Evolutionary conservation across 192 early-diverging fungal species (phyloP).

Genomic region (Coemansia interrupta): DNA sequence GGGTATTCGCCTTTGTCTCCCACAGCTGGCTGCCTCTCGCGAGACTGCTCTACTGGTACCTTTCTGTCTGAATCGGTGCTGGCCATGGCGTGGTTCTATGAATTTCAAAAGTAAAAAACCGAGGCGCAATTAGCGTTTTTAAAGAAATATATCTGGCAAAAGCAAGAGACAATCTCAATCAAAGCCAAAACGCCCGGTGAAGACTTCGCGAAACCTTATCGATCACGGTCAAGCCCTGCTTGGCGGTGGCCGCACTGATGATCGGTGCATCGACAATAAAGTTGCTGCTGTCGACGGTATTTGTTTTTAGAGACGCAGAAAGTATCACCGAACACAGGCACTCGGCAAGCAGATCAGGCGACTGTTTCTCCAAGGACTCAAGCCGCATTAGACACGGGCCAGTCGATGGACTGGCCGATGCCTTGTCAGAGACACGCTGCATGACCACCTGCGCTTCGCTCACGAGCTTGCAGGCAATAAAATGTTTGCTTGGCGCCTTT

Average conservation of each 20-base stretch:
- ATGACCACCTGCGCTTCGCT: slow-evolving; percentile 44
- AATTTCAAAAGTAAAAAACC: too few relatives aligned
- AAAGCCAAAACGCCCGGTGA: slow-evolving; percentile 24
- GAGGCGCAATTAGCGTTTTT: background rate
- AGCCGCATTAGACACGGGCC: slow-evolving; percentile 23
- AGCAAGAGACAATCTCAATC: background rate
- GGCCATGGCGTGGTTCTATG: background rate
- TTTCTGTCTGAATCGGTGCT: background rate
- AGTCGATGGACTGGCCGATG: background rate
- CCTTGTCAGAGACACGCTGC: slow-evolving; percentile 17
- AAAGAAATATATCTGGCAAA: background rate
- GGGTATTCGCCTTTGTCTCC: background rate
- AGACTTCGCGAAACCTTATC: slow-evolving; percentile 35
- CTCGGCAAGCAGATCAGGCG: slow-evolving; percentile 38
- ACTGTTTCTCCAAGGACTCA: slow-evolving; percentile 28
- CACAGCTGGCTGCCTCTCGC: background rate
- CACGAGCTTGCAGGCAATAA: slow-evolving; percentile 35
- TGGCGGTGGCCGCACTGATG: slow-evolving; percentile 35
- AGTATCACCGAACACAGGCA: slow-evolving; percentile 38
- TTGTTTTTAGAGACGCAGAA: slow-evolving; percentile 16
- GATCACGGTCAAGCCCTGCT: slow-evolving; percentile 22
- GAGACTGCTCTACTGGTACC: background rate
- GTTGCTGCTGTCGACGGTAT: slow-evolving; percentile 11
- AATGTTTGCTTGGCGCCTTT: slow-evolving; percentile 1
- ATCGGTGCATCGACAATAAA: slow-evolving; percentile 45